Percentiles rank a stretch among this genome's conserved stretches.
These are phyloP conservation scores for Fusarium sarcochroum DNA, from an alignment of 2,329 filamentous ascomycete species.

Conservation along the genomic window DNA sequence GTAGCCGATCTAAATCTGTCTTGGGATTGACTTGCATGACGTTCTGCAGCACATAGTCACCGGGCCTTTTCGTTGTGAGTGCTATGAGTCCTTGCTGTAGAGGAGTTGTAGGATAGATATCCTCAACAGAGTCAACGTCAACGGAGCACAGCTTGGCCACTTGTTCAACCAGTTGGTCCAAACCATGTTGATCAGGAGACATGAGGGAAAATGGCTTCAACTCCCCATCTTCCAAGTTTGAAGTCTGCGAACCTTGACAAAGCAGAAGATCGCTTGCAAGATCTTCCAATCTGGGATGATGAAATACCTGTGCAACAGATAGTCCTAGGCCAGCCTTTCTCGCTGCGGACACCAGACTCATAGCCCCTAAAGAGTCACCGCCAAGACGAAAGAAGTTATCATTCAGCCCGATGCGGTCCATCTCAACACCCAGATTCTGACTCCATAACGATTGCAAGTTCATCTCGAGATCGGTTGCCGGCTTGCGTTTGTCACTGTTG, in stretches of 20 bases:
- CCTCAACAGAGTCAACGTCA: constrained; percentile 53
- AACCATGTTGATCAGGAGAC: not conserved
- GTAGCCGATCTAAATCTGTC: constrained; percentile 1
- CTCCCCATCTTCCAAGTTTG: not conserved
- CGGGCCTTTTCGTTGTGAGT: constrained; percentile 50
- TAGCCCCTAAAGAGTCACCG: constrained; percentile 27
- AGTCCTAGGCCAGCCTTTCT: constrained; percentile 12
- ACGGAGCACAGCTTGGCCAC: constrained; percentile 5
- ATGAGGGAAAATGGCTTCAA: constrained; percentile 4
- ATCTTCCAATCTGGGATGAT: constrained; percentile 12
- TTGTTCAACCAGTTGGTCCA: not conserved
- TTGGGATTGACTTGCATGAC: constrained; percentile 1
- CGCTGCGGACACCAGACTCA: constrained; percentile 13
- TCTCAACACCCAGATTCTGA: constrained; percentile 5
- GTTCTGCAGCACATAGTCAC: constrained; percentile 20
- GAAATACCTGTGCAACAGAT: constrained; percentile 10
- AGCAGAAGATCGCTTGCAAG: constrained; percentile 10
- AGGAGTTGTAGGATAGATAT: constrained; percentile 64
- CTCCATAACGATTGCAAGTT: constrained; percentile 10
- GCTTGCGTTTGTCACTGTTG: not conserved
- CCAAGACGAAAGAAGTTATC: constrained; percentile 29
- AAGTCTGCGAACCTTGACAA: too few relatives aligned
- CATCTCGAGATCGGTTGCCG: not conserved
- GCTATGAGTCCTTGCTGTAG: constrained; percentile 66
- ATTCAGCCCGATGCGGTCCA: constrained; percentile 10